Percentiles rank a stretch among this genome's conserved stretches.
Evolutionary conservation across 139 green algal genomes (phyloP).

Genomic region (Choricystis sp.): DNA sequence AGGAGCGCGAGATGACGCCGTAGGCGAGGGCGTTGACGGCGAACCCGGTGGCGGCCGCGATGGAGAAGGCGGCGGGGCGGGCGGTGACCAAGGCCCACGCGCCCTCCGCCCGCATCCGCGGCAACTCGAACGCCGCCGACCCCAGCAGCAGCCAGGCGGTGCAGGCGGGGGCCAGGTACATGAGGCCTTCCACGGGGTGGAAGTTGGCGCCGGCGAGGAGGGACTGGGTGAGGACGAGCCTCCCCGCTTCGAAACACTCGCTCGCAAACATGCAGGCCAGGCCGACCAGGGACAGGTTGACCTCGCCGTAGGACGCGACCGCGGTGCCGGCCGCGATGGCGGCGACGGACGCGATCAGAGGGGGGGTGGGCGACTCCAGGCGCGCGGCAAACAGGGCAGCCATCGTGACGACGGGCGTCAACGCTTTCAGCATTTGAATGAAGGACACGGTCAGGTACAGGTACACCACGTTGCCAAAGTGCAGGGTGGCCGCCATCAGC

Average conservation of each 20-base stretch:
- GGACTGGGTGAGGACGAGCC: conserved; percentile 75
- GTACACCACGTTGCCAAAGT: conserved; percentile 42
- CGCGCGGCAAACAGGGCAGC: conserved; percentile 49
- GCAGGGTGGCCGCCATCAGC: conserved; percentile 29
- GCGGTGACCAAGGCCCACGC: conserved; percentile 16
- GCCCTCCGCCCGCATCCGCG: conserved; percentile 21
- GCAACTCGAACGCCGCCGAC: conserved; percentile 19
- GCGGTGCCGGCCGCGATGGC: conserved; percentile 56
- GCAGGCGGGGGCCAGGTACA: conserved; percentile 77
- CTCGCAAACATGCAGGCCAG: conserved; percentile 54
- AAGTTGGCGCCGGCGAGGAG: conserved; percentile 70
- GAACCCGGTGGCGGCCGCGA: conserved; percentile 66
- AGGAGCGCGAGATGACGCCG: conserved; percentile 60
- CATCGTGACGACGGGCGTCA: conserved; percentile 84
- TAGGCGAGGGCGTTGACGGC: conserved; percentile 68
- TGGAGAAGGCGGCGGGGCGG: conserved; percentile 27
- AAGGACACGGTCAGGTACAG: conserved; percentile 35
- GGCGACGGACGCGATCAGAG: conserved; percentile 35
- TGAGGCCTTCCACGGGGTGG: conserved; percentile 77
- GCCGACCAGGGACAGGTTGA: conserved; percentile 42
- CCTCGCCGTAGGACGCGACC: conserved; percentile 43
- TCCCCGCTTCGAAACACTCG: conserved; percentile 49
- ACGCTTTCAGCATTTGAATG: conserved; percentile 49
- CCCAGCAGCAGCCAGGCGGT: conserved; percentile 55
- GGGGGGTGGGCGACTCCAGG: conserved; percentile 46